Base-by-base conservation (phyloP, 2,329 filamentous ascomycete species). In the Drechslera avenae region DNA sequence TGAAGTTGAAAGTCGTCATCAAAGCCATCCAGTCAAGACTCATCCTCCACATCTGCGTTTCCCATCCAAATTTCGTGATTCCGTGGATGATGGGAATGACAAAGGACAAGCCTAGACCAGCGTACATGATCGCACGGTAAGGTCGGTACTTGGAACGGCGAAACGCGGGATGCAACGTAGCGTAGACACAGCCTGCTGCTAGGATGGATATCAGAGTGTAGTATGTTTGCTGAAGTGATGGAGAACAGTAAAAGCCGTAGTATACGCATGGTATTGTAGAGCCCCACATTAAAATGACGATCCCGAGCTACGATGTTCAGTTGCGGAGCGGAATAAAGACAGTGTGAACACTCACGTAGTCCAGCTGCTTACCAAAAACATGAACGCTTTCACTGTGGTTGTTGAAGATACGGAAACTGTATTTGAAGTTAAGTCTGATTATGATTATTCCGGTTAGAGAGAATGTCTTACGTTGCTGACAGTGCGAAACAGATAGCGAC, bases 21-120 rank as follows among this genome's bases (percentile, higher is more conserved):
- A 59, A 6, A n/a, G 21, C 51, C 57, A 64, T 57, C 54, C 55
- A 61, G 26, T 59, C 55, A 14, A 62, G 39, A 32, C 55, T 61
- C 59, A 62, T 62, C 19, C 35, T 46, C 18, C 14, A 7, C 43
- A 46, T 47, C 41, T 62, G 57, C 30, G 45, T 58, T 9, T 60
- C 50, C 50, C 39, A 54, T 3, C 54, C 58, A 40, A 56, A 62
- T 6, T 30, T n/a, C 7, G 39, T 17, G 1, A 57, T 34, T 0
- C 59, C 59, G 16, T 46, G 43, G 7, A 46, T 6, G 1, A 39
- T 12, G 1, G 43, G 43, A 26, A 46, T 12, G n/a, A 46, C 1
- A 4, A 46, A 46, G 1, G 43, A 46, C 9, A 46, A 14, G 13
- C 43, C 43, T 3, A 46, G 43, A 16, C 43, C 26, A 0, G 43